Conservation (phyloP, 257 asterid genomes). For the Solanum microdontum region DNA sequence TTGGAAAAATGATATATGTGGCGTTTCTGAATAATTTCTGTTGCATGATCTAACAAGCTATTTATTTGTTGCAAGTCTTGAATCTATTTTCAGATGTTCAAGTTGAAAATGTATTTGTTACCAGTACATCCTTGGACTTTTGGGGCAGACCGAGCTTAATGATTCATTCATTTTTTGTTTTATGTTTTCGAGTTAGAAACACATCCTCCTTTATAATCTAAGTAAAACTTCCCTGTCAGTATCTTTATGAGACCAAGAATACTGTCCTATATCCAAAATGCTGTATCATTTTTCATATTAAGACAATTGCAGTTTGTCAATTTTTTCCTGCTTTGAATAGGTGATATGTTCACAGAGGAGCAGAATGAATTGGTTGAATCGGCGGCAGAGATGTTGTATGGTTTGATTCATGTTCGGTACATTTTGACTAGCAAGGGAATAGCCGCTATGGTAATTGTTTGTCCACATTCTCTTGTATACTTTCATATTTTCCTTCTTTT, state of each 20-base stretch:
- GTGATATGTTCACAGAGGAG: constrained; percentile 30
- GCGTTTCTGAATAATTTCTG: not conserved
- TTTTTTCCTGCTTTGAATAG: not conserved
- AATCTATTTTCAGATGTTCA: not conserved
- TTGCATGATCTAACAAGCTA: not conserved
- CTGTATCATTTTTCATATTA: not conserved
- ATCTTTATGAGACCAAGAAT: not conserved
- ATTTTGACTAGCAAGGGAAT: constrained; percentile 93
- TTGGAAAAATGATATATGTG: not conserved
- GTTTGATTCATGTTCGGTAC: constrained; percentile 86
- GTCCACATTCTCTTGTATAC: constrained; percentile 1
- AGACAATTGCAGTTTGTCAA: not conserved
- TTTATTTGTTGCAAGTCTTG: not conserved
- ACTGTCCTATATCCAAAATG: not conserved
- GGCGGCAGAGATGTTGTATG: constrained; percentile 95
- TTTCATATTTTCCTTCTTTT: not conserved
- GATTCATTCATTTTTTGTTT: not conserved
- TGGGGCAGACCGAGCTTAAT: not conserved
- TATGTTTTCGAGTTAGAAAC: not conserved
- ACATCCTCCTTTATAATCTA: not conserved
- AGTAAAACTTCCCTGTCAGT: not conserved
- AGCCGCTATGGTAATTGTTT: constrained; percentile 78
- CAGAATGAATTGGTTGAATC: constrained; percentile 96
- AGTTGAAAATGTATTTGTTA: not conserved
- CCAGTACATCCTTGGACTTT: not conserved